Base-by-base conservation (phyloP, 805 yeast genomes). In the Candida nanaspora region DNA sequence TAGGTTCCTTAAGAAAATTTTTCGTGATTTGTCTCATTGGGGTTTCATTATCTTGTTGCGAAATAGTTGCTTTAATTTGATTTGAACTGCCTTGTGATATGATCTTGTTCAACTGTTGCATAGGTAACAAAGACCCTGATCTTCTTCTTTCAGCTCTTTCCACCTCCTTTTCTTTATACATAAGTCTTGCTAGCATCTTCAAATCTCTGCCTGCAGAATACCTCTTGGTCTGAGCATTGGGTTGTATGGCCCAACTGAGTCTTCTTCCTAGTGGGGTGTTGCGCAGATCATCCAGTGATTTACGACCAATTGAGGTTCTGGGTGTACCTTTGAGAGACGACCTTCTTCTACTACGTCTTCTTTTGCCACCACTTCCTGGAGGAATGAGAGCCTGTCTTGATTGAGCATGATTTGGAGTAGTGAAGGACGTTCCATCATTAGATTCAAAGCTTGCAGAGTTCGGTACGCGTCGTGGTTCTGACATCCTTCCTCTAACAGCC, bases 121-220 rank as follows among this genome's bases (percentile, higher is more conserved):
- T 23, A 8, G 11, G 27, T 23, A 8, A 11, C 7, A 23, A 14
- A n/a, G 9, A 14, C 6, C 29, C 11, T 52, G 38, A 6, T 26
- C 34, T 11, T 51, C 49, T 37, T 48, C 50, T 37, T 48, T 52
- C 36, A 52, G 35, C 35, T 33, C 35, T 33, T 5, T 28, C 36
- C 8, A 50, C 48, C 33, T 49, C 50, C 38, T 50, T 54, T 34
- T 55, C 59, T 20, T 41, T 31, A 4, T 54, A 46, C 14, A 62
- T 47, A n/a, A 63, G 42, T 41, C 57, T 48, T 7, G 63, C 64
- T 13, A 63, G 44, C 35, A 50, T 18, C 45, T 51, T 29, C 35
- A 63, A 45, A 40, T 63, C 68, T 15, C 45, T 47, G 11, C 55
- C 36, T 2, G 68, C 67, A 7, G 65, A 57, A 33, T 62, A 63